phyloP scores from a whole-genome alignment of 1,284 basidiomycete species.

The Meira nashicola region DNA sequence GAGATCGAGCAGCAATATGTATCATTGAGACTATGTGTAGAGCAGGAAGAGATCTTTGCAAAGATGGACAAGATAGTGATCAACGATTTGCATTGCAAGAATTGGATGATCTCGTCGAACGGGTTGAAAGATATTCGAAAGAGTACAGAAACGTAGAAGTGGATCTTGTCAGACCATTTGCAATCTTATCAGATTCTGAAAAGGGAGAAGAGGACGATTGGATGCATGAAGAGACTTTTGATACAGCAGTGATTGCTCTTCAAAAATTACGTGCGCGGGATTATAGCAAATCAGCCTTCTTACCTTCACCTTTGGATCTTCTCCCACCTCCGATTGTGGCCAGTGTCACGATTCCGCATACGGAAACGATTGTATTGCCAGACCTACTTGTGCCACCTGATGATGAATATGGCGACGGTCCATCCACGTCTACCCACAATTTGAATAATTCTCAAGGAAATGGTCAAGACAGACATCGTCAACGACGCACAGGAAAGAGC shows the following conservation, averaged over 20 bases:
- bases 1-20: slow-evolving; percentile 76
- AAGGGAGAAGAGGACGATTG: slow-evolving; percentile 17
- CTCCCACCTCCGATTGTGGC: slow-evolving; percentile 39
- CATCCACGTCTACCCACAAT: not conserved
- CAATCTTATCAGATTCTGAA: slow-evolving; percentile 25
- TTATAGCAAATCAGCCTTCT: slow-evolving; percentile 33
- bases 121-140: slow-evolving; percentile 30
- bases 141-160: slow-evolving; percentile 29
- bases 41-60: slow-evolving; percentile 36
- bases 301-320: slow-evolving; percentile 40
- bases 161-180: slow-evolving; percentile 21
- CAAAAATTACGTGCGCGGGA: slow-evolving; percentile 21
- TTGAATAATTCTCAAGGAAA: not conserved
- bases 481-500: slow-evolving; percentile 53
- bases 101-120: slow-evolving; percentile 38
- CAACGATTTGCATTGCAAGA: slow-evolving; percentile 15
- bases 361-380: slow-evolving; percentile 26
- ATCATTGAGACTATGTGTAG: slow-evolving; percentile 71
- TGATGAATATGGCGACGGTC: slow-evolving; percentile 27
- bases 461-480: slow-evolving; percentile 10
- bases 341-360: slow-evolving; percentile 1
- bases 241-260: slow-evolving; percentile 37
- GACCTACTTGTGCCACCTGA: slow-evolving; percentile 45
- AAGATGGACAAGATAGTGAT: slow-evolving; percentile 11
- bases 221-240: slow-evolving; percentile 43